phyloP scores from a whole-genome alignment of 148 eudicot genomes.

The Chenopodium berlandieri region DNA sequence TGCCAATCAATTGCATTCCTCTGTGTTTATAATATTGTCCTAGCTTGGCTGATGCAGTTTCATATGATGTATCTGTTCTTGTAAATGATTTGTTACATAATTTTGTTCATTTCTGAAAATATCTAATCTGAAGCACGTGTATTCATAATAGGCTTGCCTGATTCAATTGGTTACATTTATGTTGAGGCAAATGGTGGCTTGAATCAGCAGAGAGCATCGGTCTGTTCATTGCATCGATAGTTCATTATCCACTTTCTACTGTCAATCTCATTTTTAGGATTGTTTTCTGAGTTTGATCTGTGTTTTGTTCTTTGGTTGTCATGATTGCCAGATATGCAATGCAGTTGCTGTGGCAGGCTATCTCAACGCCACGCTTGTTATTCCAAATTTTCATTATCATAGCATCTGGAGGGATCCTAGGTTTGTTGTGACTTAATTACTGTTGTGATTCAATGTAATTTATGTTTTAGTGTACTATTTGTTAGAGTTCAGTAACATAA shows the following conservation, averaged over 20 bases:
- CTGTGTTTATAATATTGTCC: neutral
- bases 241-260: conserved; percentile 4
- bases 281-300: conserved; percentile 8
- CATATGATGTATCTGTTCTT: neutral
- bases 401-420: conserved; percentile 99
- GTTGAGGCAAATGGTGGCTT: conserved; percentile 99
- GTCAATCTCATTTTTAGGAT: neutral
- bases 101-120: conserved; percentile 4
- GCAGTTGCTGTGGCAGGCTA: conserved; percentile 99
- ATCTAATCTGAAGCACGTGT: conserved; percentile 20
- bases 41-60: neutral
- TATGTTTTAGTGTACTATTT: neutral
- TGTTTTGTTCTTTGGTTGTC: conserved; percentile 15
- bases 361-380: conserved; percentile 96
- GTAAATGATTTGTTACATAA: neutral
- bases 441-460: conserved; percentile 12
- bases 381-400: conserved; percentile 93
- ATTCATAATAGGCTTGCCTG: conserved; percentile 52
- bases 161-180: conserved; percentile 83
- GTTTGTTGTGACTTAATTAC: conserved; percentile 33
- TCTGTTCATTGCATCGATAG: conserved; percentile 25
- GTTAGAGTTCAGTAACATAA: neutral
- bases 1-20: neutral
- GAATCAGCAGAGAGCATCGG: conserved; percentile 98
- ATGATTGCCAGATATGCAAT: conserved; percentile 75